Evolutionary conservation across 1,284 basidiomycete species (phyloP).

Genomic region (Leccinum olivaceoglutinosum): DNA sequence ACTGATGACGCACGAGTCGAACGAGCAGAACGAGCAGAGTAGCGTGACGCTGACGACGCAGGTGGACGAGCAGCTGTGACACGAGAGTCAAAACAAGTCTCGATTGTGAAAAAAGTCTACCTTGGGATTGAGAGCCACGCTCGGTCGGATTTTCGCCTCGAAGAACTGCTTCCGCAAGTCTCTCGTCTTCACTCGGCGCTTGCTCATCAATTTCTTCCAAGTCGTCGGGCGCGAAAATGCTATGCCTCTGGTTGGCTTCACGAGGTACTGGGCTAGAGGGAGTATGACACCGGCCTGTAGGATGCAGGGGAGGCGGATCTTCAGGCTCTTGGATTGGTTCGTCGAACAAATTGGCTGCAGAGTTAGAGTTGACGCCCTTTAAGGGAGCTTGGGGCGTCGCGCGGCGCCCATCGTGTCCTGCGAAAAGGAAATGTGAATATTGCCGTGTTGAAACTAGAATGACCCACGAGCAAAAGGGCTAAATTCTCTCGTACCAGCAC

Average conservation of each 20-base stretch:
- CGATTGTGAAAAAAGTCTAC: neutral
- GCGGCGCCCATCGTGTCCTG: neutral
- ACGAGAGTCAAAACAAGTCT: neutral
- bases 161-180: neutral
- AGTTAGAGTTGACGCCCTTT: neutral
- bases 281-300: neutral
- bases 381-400: too few relatives aligned
- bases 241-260: neutral
- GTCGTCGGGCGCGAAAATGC: neutral
- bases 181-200: neutral
- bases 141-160: neutral
- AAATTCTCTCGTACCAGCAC: neutral
- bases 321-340: neutral
- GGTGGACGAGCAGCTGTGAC: neutral
- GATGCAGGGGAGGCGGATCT: neutral
- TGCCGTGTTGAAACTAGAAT: neutral
- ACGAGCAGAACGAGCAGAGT: too few relatives aligned
- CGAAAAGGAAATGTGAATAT: neutral
- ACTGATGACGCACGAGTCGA: neutral
- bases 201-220: neutral
- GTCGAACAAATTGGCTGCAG: neutral
- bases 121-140: neutral
- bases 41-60: too few relatives aligned
- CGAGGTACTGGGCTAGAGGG: neutral
- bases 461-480: neutral